Evolutionary conservation across 768 basidiomycete genomes (phyloP), one percentile per base, ranked within the genome.

Genomic region (Boletellus emodensis): DNA sequence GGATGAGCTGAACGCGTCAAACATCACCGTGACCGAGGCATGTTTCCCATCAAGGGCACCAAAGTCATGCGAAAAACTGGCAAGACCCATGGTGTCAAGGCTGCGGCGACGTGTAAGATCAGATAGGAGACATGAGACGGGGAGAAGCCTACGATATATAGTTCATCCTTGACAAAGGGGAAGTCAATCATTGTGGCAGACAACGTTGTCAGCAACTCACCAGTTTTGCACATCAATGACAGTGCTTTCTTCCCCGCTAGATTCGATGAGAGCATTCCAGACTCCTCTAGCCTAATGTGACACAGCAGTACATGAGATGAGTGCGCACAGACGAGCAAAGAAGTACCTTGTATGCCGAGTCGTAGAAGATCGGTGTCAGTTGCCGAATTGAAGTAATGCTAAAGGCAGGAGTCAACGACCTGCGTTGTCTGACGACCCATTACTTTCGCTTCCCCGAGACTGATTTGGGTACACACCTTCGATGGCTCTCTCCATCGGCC

Each of bases 61-160:
- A 56, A 84, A 84, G 57, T 83, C 73, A 54, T 84, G 76, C 0
- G 78, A 76, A 54, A 84, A 84, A 2, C 81, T 82, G 10, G 80
- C 80, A 34, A 83, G 77, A 17, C 82, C 81, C 38, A 84, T 72
- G 3, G 74, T 72, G 56, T 84, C 83, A 8, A 84, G 66, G 8
- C 81, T 81, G 24, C 6, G 15, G 7, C 4, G 10, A 33, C 3
- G 14, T 0, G 3, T 41, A 2, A 12, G 18, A 22, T 4, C 5
- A 30, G 28, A 42, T n/a, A 11, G 6, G 26, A 1, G 26, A 38
- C 1, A 9, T 14, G 20, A 24, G 15, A 30, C n/a, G n/a, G n/a
- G n/a, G n/a, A 14, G 37, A 13, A 18, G 1, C 67, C 14, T 48
- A 70, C 69, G 70, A 70, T 4, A 71, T 48, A 32, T 62, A 44